Conservation (phyloP, 306 rosid genomes). For the Fragaria iinumae region DNA sequence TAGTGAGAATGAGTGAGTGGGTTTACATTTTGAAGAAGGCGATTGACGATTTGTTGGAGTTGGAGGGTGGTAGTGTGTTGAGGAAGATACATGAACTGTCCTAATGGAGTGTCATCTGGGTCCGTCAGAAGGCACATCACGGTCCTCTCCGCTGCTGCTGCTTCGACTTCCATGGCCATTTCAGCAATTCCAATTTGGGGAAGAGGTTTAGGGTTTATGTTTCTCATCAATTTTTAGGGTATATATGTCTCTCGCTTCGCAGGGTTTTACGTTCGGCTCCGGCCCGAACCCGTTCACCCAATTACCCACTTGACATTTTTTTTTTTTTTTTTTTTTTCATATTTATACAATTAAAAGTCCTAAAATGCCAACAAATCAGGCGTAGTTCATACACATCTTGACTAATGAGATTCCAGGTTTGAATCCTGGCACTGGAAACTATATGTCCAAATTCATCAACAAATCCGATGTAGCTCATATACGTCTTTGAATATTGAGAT, state of each 20-base stretch:
- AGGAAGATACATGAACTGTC: constrained; percentile 64
- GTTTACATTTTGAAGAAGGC: constrained; percentile 61
- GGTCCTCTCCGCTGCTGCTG: constrained; percentile 34
- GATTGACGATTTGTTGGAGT: constrained; percentile 75
- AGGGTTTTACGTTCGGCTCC: not conserved
- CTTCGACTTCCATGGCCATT: constrained; percentile 27
- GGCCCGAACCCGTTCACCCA: not conserved
- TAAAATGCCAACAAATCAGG: no score
- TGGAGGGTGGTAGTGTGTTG: constrained; percentile 68
- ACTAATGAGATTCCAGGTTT: no score
- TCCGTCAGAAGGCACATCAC: constrained; percentile 73
- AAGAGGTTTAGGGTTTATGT: not conserved
- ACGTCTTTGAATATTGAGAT: no score
- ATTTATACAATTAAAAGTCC: no score
- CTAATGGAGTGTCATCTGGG: constrained; percentile 68
- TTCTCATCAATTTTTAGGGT: not conserved
- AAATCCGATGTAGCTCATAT: no score
- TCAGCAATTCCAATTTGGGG: not conserved
- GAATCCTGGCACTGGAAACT: no score
- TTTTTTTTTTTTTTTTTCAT: no score
- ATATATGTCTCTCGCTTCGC: not conserved
- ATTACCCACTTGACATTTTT: no score
- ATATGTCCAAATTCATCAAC: fast-evolving
- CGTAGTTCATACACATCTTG: no score
- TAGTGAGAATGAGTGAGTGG: not conserved